Percentiles rank a stretch among this genome's conserved stretches.
These are phyloP conservation scores for Dillenia suffruticosa DNA, from an alignment of 164 flowering plant genomes.

Conservation along the genomic window DNA sequence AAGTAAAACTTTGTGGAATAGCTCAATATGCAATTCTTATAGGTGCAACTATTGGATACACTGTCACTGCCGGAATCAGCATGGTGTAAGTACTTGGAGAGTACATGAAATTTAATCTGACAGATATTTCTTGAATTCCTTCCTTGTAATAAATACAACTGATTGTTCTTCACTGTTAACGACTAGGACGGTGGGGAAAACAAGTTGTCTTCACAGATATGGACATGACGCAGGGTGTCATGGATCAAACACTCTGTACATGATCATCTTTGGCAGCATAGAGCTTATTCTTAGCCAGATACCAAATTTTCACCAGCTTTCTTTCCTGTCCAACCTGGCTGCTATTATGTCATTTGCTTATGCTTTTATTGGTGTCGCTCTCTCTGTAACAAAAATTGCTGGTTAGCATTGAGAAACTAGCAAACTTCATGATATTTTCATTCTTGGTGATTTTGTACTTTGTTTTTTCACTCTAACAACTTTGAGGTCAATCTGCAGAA, in stretches of 20 bases:
- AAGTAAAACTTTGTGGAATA: constrained; percentile 21
- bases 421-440: too few species aligned
- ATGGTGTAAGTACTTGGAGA: constrained; percentile 24
- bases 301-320: constrained; percentile 60
- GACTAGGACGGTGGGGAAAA: constrained; percentile 47
- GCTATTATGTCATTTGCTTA: constrained; percentile 71
- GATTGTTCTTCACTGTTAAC: background rate
- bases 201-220: constrained; percentile 44
- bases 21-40: constrained; percentile 28
- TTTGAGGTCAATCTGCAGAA: background rate
- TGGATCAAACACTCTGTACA: constrained; percentile 30
- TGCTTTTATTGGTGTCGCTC: constrained; percentile 56
- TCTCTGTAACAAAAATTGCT: constrained; percentile 43
- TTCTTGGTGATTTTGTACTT: too few species aligned
- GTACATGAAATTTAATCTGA: too few species aligned
- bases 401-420: constrained; percentile 17
- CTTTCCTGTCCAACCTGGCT: constrained; percentile 55
- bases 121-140: too few species aligned
- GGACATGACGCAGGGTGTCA: constrained; percentile 38
- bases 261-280: constrained; percentile 34
- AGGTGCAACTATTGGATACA: constrained; percentile 33
- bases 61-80: constrained; percentile 31
- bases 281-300: constrained; percentile 53
- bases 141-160: too few species aligned
- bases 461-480: too few species aligned